These are phyloP conservation scores for Ophiostoma quercus DNA, from an alignment of 2,329 filamentous ascomycete genomes.

Conservation along the genomic window DNA sequence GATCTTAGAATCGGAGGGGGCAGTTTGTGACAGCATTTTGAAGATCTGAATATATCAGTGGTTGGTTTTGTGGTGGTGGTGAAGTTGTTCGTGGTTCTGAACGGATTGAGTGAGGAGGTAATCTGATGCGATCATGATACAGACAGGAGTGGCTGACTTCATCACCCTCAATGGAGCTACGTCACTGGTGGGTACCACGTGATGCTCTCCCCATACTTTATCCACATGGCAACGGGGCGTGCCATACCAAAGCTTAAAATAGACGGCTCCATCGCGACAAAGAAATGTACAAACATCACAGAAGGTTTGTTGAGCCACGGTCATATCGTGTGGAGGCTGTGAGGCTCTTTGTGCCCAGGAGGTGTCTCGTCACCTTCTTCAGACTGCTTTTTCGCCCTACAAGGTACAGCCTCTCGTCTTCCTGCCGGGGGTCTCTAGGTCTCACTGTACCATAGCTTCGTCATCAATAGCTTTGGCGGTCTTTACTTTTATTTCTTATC, in stretches of 20 bases:
- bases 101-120: background rate
- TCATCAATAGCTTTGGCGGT: no score
- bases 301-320: no score
- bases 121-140: background rate
- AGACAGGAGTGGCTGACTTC: slow-evolving; percentile 3
- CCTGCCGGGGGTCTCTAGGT: no score
- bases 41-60: background rate
- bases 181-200: slow-evolving; percentile 10
- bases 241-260: background rate
- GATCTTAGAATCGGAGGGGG: background rate
- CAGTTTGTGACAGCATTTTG: background rate
- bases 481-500: no score
- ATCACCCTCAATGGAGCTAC: background rate
- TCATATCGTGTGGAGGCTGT: no score
- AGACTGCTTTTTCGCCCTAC: no score
- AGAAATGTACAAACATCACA: no score
- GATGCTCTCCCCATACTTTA: background rate
- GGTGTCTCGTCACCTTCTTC: no score
- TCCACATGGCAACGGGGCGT: background rate
- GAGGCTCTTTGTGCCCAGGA: no score
- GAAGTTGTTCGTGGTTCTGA: background rate
- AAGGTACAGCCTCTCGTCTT: no score
- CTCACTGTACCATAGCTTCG: no score
- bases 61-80: background rate
- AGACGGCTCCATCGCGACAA: background rate